Base-by-base conservation (phyloP, 805 yeast species). In the Ogataea nitratoaversa region DNA sequence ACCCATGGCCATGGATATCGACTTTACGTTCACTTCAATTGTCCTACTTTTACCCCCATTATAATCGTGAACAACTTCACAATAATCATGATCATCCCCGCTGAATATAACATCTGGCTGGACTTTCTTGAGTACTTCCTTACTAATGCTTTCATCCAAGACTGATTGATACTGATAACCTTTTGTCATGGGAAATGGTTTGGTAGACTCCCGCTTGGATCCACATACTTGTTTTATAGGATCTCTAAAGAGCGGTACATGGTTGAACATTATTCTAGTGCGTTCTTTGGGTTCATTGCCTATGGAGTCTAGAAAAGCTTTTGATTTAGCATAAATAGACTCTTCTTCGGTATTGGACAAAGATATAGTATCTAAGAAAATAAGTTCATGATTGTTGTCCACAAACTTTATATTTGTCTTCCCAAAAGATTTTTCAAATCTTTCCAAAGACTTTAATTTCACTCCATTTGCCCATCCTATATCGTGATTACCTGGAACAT, bases 41-140 rank as follows among this genome's bases (percentile, higher is more conserved):
- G 51, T 39, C n/a, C 32, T 32, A 14, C 31, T 11, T 9, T 27
- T 27, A 14, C 44, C 51, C 3, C 38, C 28, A 16, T 31, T 17
- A 29, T 49, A 46, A 1, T 33, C 38, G 30, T 49, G 53, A 5
- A 33, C 24, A 3, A 46, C 38, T 30, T 49, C 53, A 60, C 99
- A 93, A 52, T 87, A 89, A 60, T 93, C 99, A 65, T 93, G 99
- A 59, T 93, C 99, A 60, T 93, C 99, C 1, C 99, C 99, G 5
- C 95, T 79, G 55, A 89, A 86, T 4, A 85, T 71, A 9, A 81
- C 60, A 13, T 68, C 68, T 0, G 99, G 99, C 34, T 72, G 63
- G 1, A 91, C 59, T 8, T 62, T 66, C 6, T 68, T 52, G 33
- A 93, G 62, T 5, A 93, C 70, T 17, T 76, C 71, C 30, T 76